Conservation (phyloP, 2,329 filamentous ascomycete species). For the Aspergillus japonicus region DNA sequence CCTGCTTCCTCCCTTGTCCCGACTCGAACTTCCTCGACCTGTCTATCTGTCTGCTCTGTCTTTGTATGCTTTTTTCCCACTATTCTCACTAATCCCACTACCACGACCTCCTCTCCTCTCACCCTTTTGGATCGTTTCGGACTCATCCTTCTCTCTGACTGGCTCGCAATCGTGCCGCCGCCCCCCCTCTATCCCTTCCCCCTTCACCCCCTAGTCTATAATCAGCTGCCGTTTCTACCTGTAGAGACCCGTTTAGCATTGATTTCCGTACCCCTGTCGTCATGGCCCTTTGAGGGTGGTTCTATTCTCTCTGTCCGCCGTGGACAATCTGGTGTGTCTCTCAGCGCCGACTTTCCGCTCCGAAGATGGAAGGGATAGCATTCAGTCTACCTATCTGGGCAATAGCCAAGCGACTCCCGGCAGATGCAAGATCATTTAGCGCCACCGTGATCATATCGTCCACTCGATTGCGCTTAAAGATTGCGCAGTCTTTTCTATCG, state of each 20-base stretch:
- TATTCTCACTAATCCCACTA: no score
- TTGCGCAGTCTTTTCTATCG: conserved; percentile 12
- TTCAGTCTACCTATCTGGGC: conserved; percentile 15
- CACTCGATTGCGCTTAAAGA: conserved; percentile 15
- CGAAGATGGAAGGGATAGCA: conserved; percentile 28
- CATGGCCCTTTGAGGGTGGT: conserved; percentile 17
- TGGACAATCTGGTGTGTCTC: conserved; percentile 17
- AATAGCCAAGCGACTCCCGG: conserved; percentile 19
- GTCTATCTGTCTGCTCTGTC: not conserved
- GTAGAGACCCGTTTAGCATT: conserved; percentile 21
- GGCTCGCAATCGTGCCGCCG: conserved; percentile 19
- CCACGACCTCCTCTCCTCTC: conserved; percentile 6
- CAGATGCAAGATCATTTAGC: conserved; percentile 20
- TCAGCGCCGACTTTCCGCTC: conserved; percentile 19
- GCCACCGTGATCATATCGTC: conserved; percentile 23
- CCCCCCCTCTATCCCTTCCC: conserved; percentile 8
- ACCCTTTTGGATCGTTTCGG: conserved; percentile 15
- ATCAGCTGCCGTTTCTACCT: conserved; percentile 17
- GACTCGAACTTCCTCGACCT: conserved; percentile 7
- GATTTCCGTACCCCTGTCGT: conserved; percentile 25
- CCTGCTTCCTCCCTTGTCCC: conserved; percentile 5
- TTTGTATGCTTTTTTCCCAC: conserved; percentile 6
- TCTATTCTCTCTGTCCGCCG: conserved; percentile 15
- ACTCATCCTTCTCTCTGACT: conserved; percentile 16
- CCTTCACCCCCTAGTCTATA: conserved; percentile 15